Evolutionary conservation across 208 protist genomes (phyloP).

Genomic region (Leishmania gerbilli): DNA sequence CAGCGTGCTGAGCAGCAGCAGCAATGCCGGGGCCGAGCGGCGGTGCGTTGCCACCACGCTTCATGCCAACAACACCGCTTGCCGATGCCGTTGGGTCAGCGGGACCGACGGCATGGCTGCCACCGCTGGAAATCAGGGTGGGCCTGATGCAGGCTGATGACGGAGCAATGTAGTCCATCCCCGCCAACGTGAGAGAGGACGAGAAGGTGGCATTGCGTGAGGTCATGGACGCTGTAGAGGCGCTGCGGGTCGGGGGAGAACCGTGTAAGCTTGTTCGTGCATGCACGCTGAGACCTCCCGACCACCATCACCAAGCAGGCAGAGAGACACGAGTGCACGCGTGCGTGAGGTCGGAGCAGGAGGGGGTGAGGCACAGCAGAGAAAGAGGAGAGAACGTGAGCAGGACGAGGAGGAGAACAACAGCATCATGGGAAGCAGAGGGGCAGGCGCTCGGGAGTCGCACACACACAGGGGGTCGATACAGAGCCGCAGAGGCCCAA

Average conservation of each 20-base stretch:
- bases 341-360: background rate
- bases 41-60: constrained; percentile 7
- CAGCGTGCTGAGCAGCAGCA: background rate
- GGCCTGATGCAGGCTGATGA: constrained; percentile 70
- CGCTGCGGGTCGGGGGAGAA: background rate
- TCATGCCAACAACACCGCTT: constrained; percentile 9
- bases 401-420: background rate
- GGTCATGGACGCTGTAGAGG: background rate
- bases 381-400: background rate
- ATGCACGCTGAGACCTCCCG: background rate
- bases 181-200: constrained; percentile 73
- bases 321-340: background rate
- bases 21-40: background rate
- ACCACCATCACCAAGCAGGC: background rate
- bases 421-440: background rate
- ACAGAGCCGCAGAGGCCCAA: background rate
- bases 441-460: background rate
- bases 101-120: background rate
- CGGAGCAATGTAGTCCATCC: constrained; percentile 88
- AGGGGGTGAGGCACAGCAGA: background rate
- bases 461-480: too few relatives aligned
- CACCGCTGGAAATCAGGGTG: constrained; percentile 12
- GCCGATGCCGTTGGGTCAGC: background rate
- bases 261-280: background rate
- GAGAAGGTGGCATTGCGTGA: constrained; percentile 35